Base-by-base conservation (phyloP, 1,284 basidiomycete genomes). In the Ganoderma leucocontextum region DNA sequence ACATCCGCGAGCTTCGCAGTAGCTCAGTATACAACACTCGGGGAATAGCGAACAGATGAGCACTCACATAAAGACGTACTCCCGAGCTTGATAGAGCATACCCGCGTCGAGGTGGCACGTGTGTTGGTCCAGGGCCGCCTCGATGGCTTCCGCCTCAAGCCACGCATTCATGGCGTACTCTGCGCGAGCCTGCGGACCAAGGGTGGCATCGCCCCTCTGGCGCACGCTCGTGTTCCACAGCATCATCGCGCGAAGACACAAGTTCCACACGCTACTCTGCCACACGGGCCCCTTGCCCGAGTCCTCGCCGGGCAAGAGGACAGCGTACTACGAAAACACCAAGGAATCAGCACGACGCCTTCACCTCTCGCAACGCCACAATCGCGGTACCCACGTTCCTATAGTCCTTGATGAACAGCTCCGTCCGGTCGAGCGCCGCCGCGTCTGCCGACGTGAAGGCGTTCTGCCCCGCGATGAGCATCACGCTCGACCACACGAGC, bases 1-100 rank as follows among this genome's bases (percentile, higher is more conserved):
- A 87, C 87, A 90, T 90, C 44, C 91, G 83, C 36, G 86, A 87
- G 72, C 91, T 92, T 67, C 47, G 64, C 47, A 8, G 58, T 38
- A 22, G 35, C 19, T 65, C 60, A 64, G 60, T 19, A 41, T 10
- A 39, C 89, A 13, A 33, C 58, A 44, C n/a, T 29, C 29, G 69
- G 66, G 2, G 55, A 29, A 29, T 29, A 29, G 60, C 60, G 5
- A 15, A 55, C 38, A 42, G 17, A 38, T 5, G 15, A 33, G 19
- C 29, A 78, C 90, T 75, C 75, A 92, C 91, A 90, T 91, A 82
- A 92, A 92, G 35, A 92, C 80, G 74, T 86, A 90, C 74, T 93
- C 92, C 61, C 90, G 82, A 41, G 89, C 90, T 65, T 89, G 86
- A 74, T 85, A 92, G 41, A 92, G 80, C 67, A 86, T 90, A 1